phyloP scores from a whole-genome alignment of 495 filamentous ascomycete species.

The Neurospora sp. region DNA sequence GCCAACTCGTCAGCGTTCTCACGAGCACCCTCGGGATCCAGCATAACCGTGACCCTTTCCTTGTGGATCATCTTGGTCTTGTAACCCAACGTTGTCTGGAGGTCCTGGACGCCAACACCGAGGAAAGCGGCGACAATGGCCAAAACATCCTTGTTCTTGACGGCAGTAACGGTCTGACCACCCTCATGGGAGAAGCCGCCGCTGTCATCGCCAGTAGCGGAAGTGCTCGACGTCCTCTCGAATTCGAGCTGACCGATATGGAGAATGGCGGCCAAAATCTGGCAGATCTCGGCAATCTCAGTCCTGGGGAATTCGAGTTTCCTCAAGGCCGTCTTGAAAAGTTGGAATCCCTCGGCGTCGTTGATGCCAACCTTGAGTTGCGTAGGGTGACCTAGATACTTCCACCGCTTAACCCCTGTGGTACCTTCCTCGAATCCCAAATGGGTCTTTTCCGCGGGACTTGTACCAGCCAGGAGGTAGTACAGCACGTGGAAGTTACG shows the following conservation, averaged over 20 bases:
- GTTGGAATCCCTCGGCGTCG: conserved; percentile 87
- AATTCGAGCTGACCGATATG: conserved; percentile 97
- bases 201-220: conserved; percentile 74
- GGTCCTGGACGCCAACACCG: conserved; percentile 64
- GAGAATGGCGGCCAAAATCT: conserved; percentile 80
- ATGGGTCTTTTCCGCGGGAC: conserved; percentile 78
- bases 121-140: conserved; percentile 83
- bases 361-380: conserved; percentile 96
- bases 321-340: conserved; percentile 90
- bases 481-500: conserved; percentile 94
- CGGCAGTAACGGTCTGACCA: conserved; percentile 69
- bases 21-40: conserved; percentile 83
- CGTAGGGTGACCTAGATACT: conserved; percentile 90
- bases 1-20: conserved; percentile 90
- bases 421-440: conserved; percentile 67
- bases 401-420: conserved; percentile 66
- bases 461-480: conserved; percentile 89
- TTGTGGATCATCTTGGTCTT: conserved; percentile 90
- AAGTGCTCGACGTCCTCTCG: conserved; percentile 64
- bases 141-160: conserved; percentile 88
- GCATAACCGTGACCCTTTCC: conserved; percentile 93
- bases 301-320: conserved; percentile 88
- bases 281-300: conserved; percentile 94
- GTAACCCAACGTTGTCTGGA: conserved; percentile 84
- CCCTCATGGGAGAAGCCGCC: conserved; percentile 95